Evolutionary conservation across 2,329 filamentous ascomycete species (phyloP).

Genomic region (Geosmithia putterillii): DNA sequence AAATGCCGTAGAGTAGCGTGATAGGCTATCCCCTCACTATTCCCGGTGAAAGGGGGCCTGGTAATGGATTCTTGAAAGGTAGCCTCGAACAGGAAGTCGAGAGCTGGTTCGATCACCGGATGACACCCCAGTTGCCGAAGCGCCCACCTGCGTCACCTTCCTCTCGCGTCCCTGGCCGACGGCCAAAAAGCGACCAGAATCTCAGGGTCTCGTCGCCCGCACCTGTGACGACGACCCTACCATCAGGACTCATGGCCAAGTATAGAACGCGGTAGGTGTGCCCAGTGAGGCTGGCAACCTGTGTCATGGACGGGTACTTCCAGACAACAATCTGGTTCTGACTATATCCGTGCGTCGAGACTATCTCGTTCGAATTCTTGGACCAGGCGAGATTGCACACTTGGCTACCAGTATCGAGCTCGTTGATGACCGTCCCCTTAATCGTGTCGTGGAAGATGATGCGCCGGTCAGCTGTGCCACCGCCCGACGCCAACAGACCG

Average conservation of each 20-base stretch:
- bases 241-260: constrained; percentile 93
- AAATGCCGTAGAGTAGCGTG: too few species aligned
- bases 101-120: too few species aligned
- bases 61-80: too few species aligned
- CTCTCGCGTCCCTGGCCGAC: constrained; percentile 59
- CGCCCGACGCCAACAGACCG: constrained; percentile 86
- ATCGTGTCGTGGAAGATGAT: constrained; percentile 98
- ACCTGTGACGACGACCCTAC: constrained; percentile 85
- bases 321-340: constrained; percentile 99
- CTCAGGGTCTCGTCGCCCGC: constrained; percentile 91
- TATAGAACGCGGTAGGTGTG: constrained; percentile 96
- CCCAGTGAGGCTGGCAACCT: constrained; percentile 87
- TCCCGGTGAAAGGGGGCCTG: too few species aligned
- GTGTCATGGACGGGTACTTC: constrained; percentile 98
- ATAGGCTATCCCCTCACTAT: too few species aligned
- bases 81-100: too few species aligned
- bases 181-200: constrained; percentile 95
- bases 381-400: constrained; percentile 99
- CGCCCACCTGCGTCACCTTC: constrained; percentile 51
- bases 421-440: constrained; percentile 68
- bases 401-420: constrained; percentile 92
- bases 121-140: constrained; percentile 72
- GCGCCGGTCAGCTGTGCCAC: constrained; percentile 86
- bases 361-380: constrained; percentile 94
- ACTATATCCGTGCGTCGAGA: constrained; percentile 91